These are phyloP conservation scores for Salix exigua DNA, from an alignment of 345 rosid species.

Conservation along the genomic window DNA sequence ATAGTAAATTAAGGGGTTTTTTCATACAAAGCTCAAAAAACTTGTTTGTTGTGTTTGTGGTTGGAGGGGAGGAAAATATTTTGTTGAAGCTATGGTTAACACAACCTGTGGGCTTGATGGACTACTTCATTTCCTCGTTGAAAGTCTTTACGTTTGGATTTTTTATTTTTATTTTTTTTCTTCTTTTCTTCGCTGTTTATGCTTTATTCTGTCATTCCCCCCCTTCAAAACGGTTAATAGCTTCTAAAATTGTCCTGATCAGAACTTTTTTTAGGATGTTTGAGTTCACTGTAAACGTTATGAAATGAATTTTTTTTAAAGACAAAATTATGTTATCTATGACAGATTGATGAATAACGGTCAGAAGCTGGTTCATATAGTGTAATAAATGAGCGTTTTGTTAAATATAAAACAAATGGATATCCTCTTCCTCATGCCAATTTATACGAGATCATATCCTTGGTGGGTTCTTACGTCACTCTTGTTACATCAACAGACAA, in stretches of 20 bases:
- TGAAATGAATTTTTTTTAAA: background rate
- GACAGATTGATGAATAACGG: background rate
- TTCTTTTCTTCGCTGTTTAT: background rate
- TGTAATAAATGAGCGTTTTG: background rate
- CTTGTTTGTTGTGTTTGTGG: background rate
- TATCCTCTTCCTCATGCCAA: background rate
- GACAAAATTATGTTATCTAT: background rate
- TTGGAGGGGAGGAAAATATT: background rate
- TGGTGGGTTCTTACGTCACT: background rate
- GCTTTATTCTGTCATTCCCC: background rate
- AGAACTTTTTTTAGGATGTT: background rate
- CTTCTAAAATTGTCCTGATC: background rate
- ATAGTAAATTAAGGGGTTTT: too few species aligned
- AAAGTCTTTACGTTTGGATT: background rate
- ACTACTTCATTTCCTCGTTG: background rate
- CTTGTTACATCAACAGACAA: slow-evolving; percentile 6
- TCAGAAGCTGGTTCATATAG: background rate
- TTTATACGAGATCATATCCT: background rate
- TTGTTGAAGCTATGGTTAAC: background rate
- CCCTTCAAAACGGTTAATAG: background rate
- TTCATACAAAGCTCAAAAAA: background rate
- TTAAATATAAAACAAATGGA: background rate
- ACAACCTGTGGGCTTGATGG: background rate
- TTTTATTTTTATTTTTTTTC: background rate
- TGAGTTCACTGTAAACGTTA: background rate